Conservation (phyloP, 1,284 basidiomycete species). For the Ganoderma lingzhi region DNA sequence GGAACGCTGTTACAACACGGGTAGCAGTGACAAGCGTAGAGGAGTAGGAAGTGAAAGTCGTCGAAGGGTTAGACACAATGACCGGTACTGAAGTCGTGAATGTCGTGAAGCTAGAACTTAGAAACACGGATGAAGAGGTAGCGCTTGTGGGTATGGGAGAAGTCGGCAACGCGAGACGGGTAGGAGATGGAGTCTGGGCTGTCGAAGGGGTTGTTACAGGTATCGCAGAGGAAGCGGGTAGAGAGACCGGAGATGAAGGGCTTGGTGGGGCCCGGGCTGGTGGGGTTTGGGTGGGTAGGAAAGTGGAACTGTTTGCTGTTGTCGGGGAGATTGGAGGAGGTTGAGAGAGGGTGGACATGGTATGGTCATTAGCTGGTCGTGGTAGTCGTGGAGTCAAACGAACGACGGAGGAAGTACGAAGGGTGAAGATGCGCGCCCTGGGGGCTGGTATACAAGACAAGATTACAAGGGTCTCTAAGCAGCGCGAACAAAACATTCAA, state of each 20-base stretch:
- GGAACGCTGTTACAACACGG: constrained; percentile 40
- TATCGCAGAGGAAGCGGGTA: constrained; percentile 20
- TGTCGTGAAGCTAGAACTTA: constrained; percentile 42
- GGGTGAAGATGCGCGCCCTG: constrained; percentile 38
- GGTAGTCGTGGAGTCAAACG: constrained; percentile 37
- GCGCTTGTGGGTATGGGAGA: constrained; percentile 26
- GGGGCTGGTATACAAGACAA: constrained; percentile 33
- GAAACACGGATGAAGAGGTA: constrained; percentile 25
- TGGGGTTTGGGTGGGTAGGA: constrained; percentile 25
- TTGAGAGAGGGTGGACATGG: constrained; percentile 14
- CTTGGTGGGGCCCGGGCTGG: constrained; percentile 11
- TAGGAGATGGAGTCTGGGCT: constrained; percentile 10
- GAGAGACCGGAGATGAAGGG: constrained; percentile 24
- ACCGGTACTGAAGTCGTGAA: constrained; percentile 42
- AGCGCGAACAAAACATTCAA: not conserved
- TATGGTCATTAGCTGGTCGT: constrained; percentile 38
- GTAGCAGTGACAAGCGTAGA: constrained; percentile 46
- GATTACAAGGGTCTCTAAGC: constrained; percentile 23
- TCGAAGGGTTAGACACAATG: constrained; percentile 43
- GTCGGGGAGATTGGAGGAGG: constrained; percentile 16
- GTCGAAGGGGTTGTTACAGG: constrained; percentile 20
- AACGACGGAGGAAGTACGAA: constrained; percentile 33
- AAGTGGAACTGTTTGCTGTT: constrained; percentile 28
- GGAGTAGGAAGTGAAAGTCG: constrained; percentile 54
- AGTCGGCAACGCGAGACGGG: constrained; percentile 9